Evolutionary conservation across 2,329 filamentous ascomycete genomes (phyloP), one percentile per base, ranked within the genome.

Genomic region (Pseudogymnoascus verrucosus): DNA sequence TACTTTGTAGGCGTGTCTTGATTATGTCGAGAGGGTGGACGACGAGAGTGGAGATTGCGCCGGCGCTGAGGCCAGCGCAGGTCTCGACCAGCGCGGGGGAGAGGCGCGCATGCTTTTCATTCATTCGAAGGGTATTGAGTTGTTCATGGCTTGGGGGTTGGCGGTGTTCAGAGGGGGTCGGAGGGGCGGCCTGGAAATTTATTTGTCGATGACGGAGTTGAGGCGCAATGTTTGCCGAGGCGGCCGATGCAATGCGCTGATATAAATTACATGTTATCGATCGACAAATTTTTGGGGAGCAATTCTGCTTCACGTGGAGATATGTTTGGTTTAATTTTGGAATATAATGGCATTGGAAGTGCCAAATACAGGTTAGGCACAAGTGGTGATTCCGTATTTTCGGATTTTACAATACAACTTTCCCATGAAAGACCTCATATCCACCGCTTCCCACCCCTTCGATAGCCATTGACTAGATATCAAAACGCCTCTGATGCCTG

Each of bases 21-120:
- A 98, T 87, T 67, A 99, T 87, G 78, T 99, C 95, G 65, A 99
- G 85, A 34, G 95, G 95, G 74, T 98, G 93, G 62, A 95, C 89
- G 64, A 87, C 88, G 60, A 98, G 82, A 23, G 95, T 98, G 62
- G 93, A 89, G 69, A 92, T 83, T 64, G 91, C 83, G 66, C 95
- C 95, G 65, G 95, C 95, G 68, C 89, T 89, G 76, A 99, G 89
- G 70, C 95, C 95, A 66, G 95, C 91, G 74, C 93, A 81, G 72
- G 89, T 89, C 83, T 98, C 95, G 76, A 97, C 84, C 73, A 90
- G 76, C 70, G 89, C 91, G 77, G 90, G 86, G 72, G 89, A 88
- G 73, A 89, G 79, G 77, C 82, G 84, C 78, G 78, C 83, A 72
- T 74, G 71, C 65, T 72, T 72, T 64, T 74, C 70, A 67, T 64